phyloP scores from a whole-genome alignment of 1,139 yeast genomes.

The Suhomyces yuchorum region DNA sequence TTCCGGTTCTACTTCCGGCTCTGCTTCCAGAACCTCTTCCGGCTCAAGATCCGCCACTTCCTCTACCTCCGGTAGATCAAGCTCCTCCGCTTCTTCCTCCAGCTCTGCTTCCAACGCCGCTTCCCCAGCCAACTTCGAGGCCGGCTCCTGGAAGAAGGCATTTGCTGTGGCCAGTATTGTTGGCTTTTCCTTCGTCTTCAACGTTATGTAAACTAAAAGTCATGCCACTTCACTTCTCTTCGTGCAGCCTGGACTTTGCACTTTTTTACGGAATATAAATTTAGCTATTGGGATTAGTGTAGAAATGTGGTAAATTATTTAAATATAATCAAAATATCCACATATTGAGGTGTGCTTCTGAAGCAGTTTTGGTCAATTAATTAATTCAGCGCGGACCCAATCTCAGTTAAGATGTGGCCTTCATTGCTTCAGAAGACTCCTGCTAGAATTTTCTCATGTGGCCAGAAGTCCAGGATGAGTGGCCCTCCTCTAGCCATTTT shows the following conservation, averaged over 20 bases:
- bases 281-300: neutral
- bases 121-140: constrained; percentile 16
- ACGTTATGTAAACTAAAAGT: constrained; percentile 27
- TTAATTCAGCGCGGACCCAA: neutral
- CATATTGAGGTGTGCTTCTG: no score
- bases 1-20: constrained; percentile 3
- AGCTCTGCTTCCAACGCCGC: constrained; percentile 11
- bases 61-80: constrained; percentile 9
- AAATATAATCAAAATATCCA: no score
- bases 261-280: constrained; percentile 1
- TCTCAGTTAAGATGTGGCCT: no score
- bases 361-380: neutral
- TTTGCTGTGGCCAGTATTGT: constrained; percentile 41
- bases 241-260: constrained; percentile 2
- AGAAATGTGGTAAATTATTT: neutral
- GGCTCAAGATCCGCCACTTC: constrained; percentile 4
- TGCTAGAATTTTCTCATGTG: no score
- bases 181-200: constrained; percentile 41
- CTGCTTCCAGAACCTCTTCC: constrained; percentile 3
- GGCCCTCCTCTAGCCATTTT: no score
- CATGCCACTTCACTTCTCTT: constrained; percentile 8
- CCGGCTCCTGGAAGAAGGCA: constrained; percentile 45
- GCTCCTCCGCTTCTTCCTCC: constrained; percentile 7
- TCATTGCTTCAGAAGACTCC: no score
- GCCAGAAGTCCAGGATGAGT: no score